A percentile compares a stretch with the other conserved stretches of the same genome.
These are phyloP conservation scores for Monosporascus ibericus DNA, from an alignment of 2,329 filamentous ascomycete genomes.

Conservation along the genomic window DNA sequence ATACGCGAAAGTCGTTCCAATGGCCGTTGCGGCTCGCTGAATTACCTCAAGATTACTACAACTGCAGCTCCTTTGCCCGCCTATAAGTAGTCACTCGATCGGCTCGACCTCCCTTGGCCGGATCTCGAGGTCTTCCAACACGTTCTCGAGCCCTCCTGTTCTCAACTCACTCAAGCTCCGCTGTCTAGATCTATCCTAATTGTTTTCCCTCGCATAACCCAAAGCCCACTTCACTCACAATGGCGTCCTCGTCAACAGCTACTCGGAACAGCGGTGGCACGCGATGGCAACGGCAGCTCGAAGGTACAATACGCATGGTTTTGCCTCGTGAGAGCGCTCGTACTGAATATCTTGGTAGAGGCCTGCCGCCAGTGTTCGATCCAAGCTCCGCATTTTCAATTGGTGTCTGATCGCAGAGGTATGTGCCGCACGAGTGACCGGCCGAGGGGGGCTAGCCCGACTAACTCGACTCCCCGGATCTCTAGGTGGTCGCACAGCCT, in stretches of 20 bases:
- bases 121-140: neutral
- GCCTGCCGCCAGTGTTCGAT: conserved; percentile 51
- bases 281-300: conserved; percentile 52
- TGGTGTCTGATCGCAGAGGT: conserved; percentile 72
- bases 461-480: neutral
- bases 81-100: neutral
- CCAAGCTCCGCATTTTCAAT: conserved; percentile 56
- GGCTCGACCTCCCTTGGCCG: neutral
- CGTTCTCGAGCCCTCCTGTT: neutral
- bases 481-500: conserved; percentile 80
- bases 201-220: conserved; percentile 3
- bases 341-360: conserved; percentile 33
- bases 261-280: conserved; percentile 13
- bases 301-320: conserved; percentile 35
- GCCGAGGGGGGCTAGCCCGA: neutral
- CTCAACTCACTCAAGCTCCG: neutral
- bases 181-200: neutral
- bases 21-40: neutral
- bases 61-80: neutral
- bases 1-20: conserved; percentile 4
- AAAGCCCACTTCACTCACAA: conserved; percentile 9
- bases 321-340: neutral
- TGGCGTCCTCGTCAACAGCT: conserved; percentile 18
- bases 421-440: conserved; percentile 19
- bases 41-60: neutral